A percentile compares a stretch with the other conserved stretches of the same genome.
Conservation (phyloP, 805 yeast species). For the Phaffomyces opuntiae region DNA sequence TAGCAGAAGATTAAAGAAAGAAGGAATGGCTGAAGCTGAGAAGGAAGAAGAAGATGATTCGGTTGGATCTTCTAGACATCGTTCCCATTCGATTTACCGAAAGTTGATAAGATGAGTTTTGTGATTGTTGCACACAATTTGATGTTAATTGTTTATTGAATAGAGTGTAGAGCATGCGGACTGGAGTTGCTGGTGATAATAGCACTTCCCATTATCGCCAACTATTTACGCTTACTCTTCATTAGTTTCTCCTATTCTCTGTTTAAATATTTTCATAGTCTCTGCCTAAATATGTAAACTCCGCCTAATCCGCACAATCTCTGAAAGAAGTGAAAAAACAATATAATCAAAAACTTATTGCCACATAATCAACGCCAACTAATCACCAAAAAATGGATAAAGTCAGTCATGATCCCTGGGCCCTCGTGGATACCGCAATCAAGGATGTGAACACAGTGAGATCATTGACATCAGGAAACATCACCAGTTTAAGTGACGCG, state of each 20-base stretch:
- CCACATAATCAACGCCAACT: background rate
- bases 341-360: too few species aligned
- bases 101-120: conserved; percentile 1
- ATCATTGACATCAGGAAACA: background rate
- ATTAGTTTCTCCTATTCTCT: background rate
- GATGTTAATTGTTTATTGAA: background rate
- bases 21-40: too few species aligned
- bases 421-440: background rate
- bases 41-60: background rate
- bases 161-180: too few species aligned
- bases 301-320: background rate
- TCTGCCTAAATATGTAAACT: background rate
- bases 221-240: too few species aligned
- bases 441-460: background rate
- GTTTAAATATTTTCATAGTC: background rate
- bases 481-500: background rate
- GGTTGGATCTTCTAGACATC: background rate
- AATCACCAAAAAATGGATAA: background rate
- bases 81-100: background rate
- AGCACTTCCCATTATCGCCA: too few species aligned
- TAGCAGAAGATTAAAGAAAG: background rate
- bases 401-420: background rate
- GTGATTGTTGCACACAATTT: background rate
- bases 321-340: too few species aligned
- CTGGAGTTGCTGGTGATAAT: too few species aligned